phyloP scores from a whole-genome alignment of 1,284 basidiomycete genomes.

The Meira nashicola region DNA sequence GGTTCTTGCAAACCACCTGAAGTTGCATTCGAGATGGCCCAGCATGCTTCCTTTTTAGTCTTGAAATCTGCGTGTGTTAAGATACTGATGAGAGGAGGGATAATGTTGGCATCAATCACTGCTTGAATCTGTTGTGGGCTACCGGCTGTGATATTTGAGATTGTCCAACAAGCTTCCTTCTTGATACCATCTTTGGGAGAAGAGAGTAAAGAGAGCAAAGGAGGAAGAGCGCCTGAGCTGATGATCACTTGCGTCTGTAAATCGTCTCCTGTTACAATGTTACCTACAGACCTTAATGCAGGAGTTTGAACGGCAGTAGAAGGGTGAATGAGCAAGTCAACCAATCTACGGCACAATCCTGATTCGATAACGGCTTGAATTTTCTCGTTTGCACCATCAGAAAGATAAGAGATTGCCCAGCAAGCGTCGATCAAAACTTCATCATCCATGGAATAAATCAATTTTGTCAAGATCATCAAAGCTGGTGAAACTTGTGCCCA shows the following conservation, averaged over 20 bases:
- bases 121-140: conserved; percentile 93
- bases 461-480: conserved; percentile 87
- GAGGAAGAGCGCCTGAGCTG: conserved; percentile 88
- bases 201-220: conserved; percentile 82
- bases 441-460: conserved; percentile 98
- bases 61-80: conserved; percentile 97
- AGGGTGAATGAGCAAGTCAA: conserved; percentile 90
- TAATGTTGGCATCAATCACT: conserved; percentile 68
- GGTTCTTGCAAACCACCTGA: conserved; percentile 96
- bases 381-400: conserved; percentile 98
- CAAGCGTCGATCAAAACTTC: conserved; percentile 99
- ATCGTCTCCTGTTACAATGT: conserved; percentile 98
- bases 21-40: conserved; percentile 99
- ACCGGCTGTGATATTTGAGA: conserved; percentile 97
- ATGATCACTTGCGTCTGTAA: conserved; percentile 98
- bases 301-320: conserved; percentile 99
- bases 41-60: conserved; percentile 98
- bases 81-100: conserved; percentile 97
- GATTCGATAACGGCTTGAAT: conserved; percentile 99
- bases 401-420: conserved; percentile 99
- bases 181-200: conserved; percentile 92
- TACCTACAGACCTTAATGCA: conserved; percentile 92
- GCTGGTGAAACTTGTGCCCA: conserved; percentile 82
- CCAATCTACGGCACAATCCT: conserved; percentile 92
- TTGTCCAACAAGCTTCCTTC: conserved; percentile 98